Conservation (phyloP, 2,329 filamentous ascomycete species). For the Xylaria sp. region DNA sequence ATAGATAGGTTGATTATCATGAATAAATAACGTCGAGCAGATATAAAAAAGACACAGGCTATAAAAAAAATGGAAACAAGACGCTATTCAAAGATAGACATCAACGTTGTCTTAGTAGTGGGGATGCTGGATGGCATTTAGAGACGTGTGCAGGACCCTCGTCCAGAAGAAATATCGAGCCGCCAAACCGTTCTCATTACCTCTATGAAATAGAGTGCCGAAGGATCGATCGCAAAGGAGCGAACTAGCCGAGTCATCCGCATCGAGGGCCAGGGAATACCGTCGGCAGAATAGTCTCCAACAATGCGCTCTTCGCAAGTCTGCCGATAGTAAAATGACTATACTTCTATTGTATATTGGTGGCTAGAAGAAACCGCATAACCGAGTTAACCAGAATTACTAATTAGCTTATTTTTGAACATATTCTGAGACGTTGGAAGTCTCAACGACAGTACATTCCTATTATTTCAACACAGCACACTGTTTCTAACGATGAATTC, state of each 20-base stretch:
- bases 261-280: not conserved
- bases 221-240: slow-evolving; percentile 17
- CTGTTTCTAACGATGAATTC: not conserved
- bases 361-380: slow-evolving; percentile 7
- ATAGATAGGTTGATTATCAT: slow-evolving; percentile 2
- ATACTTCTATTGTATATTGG: slow-evolving; percentile 1
- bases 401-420: not conserved
- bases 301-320: not conserved
- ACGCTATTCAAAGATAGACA: not conserved
- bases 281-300: not conserved
- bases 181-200: not conserved
- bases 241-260: not conserved
- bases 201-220: not conserved
- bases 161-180: not conserved
- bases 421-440: not conserved
- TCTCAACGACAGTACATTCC: not conserved
- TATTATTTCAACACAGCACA: not conserved
- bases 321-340: slow-evolving; percentile 4
- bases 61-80: not conserved
- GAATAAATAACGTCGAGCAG: not conserved
- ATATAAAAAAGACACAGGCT: not conserved
- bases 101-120: not conserved
- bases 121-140: not conserved
- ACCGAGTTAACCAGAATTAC: slow-evolving; percentile 13
- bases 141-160: not conserved